phyloP scores from a whole-genome alignment of 2,329 filamentous ascomycete genomes.

The Dactylellina cionopaga region DNA sequence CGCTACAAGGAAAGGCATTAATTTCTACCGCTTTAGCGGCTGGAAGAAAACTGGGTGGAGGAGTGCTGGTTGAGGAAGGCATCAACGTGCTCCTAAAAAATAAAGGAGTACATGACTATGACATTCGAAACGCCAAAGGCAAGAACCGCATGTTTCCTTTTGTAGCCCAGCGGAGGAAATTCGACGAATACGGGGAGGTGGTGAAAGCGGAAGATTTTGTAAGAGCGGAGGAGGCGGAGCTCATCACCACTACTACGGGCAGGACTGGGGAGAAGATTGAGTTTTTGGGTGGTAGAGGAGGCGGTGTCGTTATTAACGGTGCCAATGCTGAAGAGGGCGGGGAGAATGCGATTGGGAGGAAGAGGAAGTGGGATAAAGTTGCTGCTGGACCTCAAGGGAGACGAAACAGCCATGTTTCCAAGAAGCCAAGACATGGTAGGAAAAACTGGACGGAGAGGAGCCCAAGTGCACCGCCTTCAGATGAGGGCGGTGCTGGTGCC shows the following conservation, averaged over 20 bases:
- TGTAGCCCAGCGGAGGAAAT: conserved; percentile 78
- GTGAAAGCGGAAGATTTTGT: conserved; percentile 95
- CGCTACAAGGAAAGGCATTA: conserved; percentile 89
- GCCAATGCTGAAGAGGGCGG: not conserved
- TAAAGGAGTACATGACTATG: conserved; percentile 91
- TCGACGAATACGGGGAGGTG: conserved; percentile 91
- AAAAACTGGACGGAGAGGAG: conserved; percentile 20
- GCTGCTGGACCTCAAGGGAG: conserved; percentile 8
- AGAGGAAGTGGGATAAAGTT: conserved; percentile 89
- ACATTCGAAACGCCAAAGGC: conserved; percentile 89
- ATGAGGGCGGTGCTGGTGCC: not conserved
- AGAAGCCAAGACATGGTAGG: conserved; percentile 58
- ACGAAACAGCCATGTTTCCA: conserved; percentile 32
- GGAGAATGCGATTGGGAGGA: conserved; percentile 74
- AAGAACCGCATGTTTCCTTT: conserved; percentile 93
- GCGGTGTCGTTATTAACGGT: conserved; percentile 33
- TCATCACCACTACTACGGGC: conserved; percentile 68
- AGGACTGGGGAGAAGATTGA: conserved; percentile 54
- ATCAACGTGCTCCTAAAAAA: conserved; percentile 89
- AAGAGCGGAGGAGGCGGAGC: conserved; percentile 85
- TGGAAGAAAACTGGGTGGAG: conserved; percentile 21
- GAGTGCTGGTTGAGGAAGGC: conserved; percentile 77
- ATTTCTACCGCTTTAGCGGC: conserved; percentile 82
- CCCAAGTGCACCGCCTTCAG: conserved; percentile 1
- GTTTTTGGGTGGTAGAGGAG: conserved; percentile 61